Evolutionary conservation across 2,329 filamentous ascomycete genomes (phyloP), one percentile per base, ranked within the genome.

Genomic region (Colletotrichum sp.): DNA sequence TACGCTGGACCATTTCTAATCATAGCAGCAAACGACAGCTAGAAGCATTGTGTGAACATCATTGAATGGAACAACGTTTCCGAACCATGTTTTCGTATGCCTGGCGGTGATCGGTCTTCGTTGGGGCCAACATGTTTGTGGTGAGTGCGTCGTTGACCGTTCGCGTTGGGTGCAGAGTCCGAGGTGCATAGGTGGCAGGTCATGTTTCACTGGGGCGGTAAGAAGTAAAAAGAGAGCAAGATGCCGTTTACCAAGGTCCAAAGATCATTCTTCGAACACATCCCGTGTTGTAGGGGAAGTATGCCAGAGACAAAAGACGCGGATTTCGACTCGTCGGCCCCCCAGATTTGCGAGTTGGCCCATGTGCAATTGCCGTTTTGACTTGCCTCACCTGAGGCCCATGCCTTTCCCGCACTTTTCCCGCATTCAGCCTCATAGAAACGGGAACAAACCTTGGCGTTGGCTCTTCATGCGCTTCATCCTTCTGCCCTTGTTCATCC

Each of bases 21-120:
- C 64, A 60, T 66, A 65, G 71, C 59, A 76, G 28, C 59, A 74
- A 69, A 52, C 57, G 55, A 57, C 15, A 65, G 64, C n/a, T 39
- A 36, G 65, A 63, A 69, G 36, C 73, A 68, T 68, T 68, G 63
- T 64, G 39, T 63, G 68, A 26, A 73, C 36, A 73, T 64, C 26
- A 55, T 28, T 59, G 67, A 62, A 63, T 63, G 68, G 52, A 69
- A 69, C 18, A 16, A 59, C 28, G 59, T 39, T 59, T 16, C 26
- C 16, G 32, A 15, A 44, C 44, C 44, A 28, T 8, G 10, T 60
- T 18, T 59, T 26, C 39, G 69, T 72, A 21, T 57, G 66, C 10
- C 21, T 13, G 28, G 21, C 28, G 15, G 21, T 52, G 21, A 28
- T 66, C 36, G 8, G 6, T 39, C 32, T 24, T 34, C 21, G 34